Conservation (phyloP, 164 flowering plant species). For the Platanus orientalis region DNA sequence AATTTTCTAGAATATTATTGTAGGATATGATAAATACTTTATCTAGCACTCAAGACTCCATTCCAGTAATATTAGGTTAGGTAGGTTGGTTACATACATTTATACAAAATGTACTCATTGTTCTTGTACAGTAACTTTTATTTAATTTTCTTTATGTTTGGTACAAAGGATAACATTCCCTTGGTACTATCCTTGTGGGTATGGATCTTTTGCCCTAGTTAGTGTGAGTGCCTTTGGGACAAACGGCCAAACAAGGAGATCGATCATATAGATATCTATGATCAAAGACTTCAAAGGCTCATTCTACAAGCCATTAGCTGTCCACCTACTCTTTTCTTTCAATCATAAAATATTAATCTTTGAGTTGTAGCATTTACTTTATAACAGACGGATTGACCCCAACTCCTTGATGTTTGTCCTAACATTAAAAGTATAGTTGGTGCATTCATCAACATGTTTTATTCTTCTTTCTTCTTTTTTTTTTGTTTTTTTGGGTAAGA, state of each 20-base stretch:
- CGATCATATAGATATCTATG: neutral
- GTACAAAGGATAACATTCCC: conserved; percentile 3
- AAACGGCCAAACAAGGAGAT: neutral
- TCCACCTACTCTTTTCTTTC: neutral
- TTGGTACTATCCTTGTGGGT: neutral
- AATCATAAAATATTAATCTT: neutral
- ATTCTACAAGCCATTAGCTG: neutral
- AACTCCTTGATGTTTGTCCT: no score
- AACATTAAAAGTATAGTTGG: no score
- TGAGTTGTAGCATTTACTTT: neutral
- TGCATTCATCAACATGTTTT: no score
- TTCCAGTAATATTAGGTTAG: no score
- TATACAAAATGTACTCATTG: neutral
- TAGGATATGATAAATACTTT: no score
- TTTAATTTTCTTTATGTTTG: neutral
- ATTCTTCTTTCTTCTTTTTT: neutral
- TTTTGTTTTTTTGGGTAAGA: conserved; percentile 1
- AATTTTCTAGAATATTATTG: no score
- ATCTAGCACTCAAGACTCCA: no score
- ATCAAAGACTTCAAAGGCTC: neutral
- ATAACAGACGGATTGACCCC: neutral
- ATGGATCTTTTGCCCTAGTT: neutral
- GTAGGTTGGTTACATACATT: no score
- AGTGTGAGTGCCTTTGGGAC: neutral
- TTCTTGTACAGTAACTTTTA: no score